Conservation (phyloP, 176 grass and related monocot species). For the Olyra latifolia region DNA sequence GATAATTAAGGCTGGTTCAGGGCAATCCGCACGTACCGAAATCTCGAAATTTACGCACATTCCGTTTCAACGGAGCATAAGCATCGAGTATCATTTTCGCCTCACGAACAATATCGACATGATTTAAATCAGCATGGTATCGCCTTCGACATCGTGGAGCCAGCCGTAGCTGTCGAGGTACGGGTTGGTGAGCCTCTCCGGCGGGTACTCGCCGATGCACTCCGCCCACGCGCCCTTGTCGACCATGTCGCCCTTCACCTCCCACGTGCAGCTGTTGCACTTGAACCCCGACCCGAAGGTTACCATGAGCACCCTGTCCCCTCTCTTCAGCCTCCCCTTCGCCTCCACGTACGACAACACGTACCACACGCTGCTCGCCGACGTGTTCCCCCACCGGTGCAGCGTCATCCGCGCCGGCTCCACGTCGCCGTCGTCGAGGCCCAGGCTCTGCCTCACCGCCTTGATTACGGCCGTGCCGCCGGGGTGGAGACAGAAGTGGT, state of each 20-base stretch:
- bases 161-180: conserved; percentile 62
- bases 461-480: conserved; percentile 63
- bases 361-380: conserved; percentile 68
- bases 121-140: neutral
- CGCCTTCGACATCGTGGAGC: conserved; percentile 49
- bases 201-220: conserved; percentile 64
- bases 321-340: conserved; percentile 45
- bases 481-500: conserved; percentile 80
- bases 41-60: neutral
- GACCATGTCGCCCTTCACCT: conserved; percentile 48
- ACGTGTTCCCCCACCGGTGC: conserved; percentile 79
- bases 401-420: conserved; percentile 74
- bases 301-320: conserved; percentile 65
- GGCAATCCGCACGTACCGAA: no score
- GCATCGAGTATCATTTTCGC: neutral
- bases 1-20: no score
- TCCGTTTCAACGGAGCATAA: neutral
- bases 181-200: conserved; percentile 45
- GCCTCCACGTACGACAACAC: conserved; percentile 80
- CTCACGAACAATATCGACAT: neutral
- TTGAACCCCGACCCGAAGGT: conserved; percentile 75
- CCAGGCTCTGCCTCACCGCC: conserved; percentile 47
- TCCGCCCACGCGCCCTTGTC: conserved; percentile 52
- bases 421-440: conserved; percentile 46
- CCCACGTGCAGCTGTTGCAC: conserved; percentile 80